Percentiles rank a stretch among this genome's conserved stretches.
Conservation (phyloP, 768 basidiomycete genomes). For the Rhodocollybia butyracea region DNA sequence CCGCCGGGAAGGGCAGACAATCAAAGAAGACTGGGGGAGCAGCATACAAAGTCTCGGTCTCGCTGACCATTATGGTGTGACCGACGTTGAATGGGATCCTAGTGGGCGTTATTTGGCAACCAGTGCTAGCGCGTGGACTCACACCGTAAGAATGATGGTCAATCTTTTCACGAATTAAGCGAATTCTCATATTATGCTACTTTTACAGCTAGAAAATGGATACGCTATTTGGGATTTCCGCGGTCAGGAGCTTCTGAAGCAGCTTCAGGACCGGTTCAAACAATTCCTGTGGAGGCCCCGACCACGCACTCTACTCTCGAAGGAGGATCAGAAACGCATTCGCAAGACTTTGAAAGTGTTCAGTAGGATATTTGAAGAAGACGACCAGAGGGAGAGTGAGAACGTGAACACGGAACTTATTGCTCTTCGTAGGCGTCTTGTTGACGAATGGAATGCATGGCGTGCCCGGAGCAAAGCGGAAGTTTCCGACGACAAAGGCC, state of each 20-base stretch:
- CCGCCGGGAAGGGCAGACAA: conserved; percentile 47
- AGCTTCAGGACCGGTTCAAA: conserved; percentile 92
- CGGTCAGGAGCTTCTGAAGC: conserved; percentile 90
- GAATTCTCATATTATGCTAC: conserved; percentile 1
- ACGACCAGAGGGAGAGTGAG: conserved; percentile 93
- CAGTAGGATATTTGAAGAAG: conserved; percentile 91
- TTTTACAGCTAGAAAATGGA: conserved; percentile 85
- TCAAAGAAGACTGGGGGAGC: conserved; percentile 76
- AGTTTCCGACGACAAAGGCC: conserved; percentile 50
- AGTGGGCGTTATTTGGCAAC: conserved; percentile 91
- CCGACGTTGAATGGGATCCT: conserved; percentile 98
- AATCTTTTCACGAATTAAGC: neutral
- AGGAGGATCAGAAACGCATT: conserved; percentile 84
- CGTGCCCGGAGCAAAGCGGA: conserved; percentile 68
- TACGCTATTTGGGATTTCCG: conserved; percentile 98
- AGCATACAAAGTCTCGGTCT: conserved; percentile 83
- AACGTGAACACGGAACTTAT: conserved; percentile 92
- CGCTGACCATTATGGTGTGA: conserved; percentile 95
- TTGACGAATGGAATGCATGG: conserved; percentile 99
- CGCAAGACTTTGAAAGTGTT: conserved; percentile 89
- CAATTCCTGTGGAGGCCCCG: conserved; percentile 98
- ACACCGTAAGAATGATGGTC: conserved; percentile 59
- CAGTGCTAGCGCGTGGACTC: conserved; percentile 92
- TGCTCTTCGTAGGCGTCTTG: conserved; percentile 83
- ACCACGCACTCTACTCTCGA: conserved; percentile 81